These are phyloP conservation scores for Botrytis pseudocinerea DNA, from an alignment of 2,329 filamentous ascomycete genomes.

Conservation along the genomic window DNA sequence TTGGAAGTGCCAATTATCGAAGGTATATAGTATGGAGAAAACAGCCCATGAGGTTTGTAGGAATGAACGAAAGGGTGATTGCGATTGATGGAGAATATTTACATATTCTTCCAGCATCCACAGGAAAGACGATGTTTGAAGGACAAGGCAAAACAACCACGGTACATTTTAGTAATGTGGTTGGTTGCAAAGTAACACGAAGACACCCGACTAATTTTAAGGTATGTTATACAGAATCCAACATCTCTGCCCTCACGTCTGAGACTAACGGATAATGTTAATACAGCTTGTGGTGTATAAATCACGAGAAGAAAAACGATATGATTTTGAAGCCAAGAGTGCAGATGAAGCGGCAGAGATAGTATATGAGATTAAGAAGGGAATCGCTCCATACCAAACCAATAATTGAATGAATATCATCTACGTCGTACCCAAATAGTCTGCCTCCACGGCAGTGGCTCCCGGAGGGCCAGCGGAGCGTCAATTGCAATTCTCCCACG, in stretches of 20 bases:
- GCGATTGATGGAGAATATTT: conserved; percentile 85
- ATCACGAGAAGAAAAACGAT: conserved; percentile 74
- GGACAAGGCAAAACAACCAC: conserved; percentile 71
- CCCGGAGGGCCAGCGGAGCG: not conserved
- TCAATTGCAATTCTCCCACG: not conserved
- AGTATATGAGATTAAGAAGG: conserved; percentile 75
- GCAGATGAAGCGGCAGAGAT: conserved; percentile 75
- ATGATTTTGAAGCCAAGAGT: conserved; percentile 79
- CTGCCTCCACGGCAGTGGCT: not conserved
- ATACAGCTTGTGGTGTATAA: conserved; percentile 68
- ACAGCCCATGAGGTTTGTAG: conserved; percentile 78
- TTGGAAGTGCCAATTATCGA: conserved; percentile 62
- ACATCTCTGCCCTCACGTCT: not conserved
- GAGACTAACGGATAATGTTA: not conserved
- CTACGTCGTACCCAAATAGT: not conserved
- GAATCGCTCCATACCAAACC: conserved; percentile 61
- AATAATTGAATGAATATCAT: conserved; percentile 23
- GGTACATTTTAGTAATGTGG: conserved; percentile 78
- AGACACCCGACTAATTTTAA: conserved; percentile 81
- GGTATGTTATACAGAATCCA: conserved; percentile 47
- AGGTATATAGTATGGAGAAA: conserved; percentile 80
- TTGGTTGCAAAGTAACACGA: conserved; percentile 78
- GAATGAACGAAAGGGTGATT: conserved; percentile 72
- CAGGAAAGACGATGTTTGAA: conserved; percentile 63
- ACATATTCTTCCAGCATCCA: conserved; percentile 74